phyloP scores from a whole-genome alignment of 192 early-diverging fungal genomes.

The Backusella psychrophila region DNA sequence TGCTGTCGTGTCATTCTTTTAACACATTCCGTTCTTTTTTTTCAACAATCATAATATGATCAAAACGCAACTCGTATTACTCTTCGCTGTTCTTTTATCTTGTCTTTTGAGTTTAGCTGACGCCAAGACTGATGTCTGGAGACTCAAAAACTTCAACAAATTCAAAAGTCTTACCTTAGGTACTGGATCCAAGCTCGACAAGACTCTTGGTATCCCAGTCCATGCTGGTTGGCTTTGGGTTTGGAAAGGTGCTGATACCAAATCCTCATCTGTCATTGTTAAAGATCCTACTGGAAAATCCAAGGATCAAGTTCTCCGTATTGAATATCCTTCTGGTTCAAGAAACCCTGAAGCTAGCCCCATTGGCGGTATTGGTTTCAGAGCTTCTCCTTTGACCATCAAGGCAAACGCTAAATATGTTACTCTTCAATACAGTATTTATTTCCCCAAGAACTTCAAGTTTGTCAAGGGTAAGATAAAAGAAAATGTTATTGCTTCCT shows the following conservation, averaged over 20 bases:
- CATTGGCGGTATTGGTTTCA: conserved; percentile 36
- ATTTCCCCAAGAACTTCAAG: conserved; percentile 45
- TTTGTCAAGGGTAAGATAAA: conserved; percentile 42
- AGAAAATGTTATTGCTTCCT: neutral
- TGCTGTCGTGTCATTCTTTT: conserved; percentile 1
- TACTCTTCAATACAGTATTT: conserved; percentile 37
- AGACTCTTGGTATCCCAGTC: conserved; percentile 7
- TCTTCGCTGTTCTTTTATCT: neutral
- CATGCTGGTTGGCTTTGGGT: conserved; percentile 11
- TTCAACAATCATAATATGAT: neutral
- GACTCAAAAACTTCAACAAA: conserved; percentile 14
- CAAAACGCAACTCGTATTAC: neutral
- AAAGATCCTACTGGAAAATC: conserved; percentile 19
- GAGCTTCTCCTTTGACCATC: conserved; percentile 28
- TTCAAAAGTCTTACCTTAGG: neutral
- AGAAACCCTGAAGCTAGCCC: conserved; percentile 19
- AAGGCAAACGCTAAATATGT: neutral
- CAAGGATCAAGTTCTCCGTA: conserved; percentile 16
- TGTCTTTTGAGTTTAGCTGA: neutral
- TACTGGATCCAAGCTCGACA: neutral
- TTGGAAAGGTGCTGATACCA: neutral
- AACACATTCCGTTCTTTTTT: conserved; percentile 6
- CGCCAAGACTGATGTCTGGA: conserved; percentile 5
- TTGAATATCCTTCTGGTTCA: conserved; percentile 32
- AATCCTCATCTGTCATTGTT: neutral